phyloP scores from a whole-genome alignment of 2,329 filamentous ascomycete genomes.

The Apiospora marii region DNA sequence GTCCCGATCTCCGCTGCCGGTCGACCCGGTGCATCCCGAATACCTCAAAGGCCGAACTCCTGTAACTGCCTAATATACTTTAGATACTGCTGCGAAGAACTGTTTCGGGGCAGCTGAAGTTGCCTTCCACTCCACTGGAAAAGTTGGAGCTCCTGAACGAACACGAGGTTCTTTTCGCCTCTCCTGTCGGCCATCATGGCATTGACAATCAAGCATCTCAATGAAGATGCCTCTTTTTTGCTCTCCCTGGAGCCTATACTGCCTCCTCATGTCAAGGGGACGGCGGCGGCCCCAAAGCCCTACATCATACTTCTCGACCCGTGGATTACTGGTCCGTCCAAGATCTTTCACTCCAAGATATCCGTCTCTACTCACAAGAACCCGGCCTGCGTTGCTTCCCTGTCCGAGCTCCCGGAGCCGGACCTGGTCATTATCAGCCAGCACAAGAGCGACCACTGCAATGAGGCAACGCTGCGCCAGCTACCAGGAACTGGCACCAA shows the following conservation, averaged over 20 bases:
- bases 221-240: conserved; percentile 71
- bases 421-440: conserved; percentile 58
- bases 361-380: conserved; percentile 64
- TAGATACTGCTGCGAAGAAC: neutral
- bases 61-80: conserved; percentile 15
- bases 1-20: neutral
- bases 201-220: conserved; percentile 68
- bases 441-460: conserved; percentile 70
- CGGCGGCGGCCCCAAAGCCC: conserved; percentile 50
- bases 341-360: conserved; percentile 67
- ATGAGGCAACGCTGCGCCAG: conserved; percentile 72
- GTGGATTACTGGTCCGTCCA: conserved; percentile 69
- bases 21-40: neutral
- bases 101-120: conserved; percentile 2
- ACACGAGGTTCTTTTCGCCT: neutral
- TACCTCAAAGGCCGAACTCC: neutral
- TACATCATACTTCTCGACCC: conserved; percentile 78
- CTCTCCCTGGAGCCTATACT: conserved; percentile 66
- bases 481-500: conserved; percentile 60
- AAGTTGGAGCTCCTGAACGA: neutral
- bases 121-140: neutral
- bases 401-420: conserved; percentile 50
- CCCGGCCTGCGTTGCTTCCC: conserved; percentile 63
- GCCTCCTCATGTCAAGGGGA: conserved; percentile 45
- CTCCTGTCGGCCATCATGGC: conserved; percentile 57